A percentile compares a stretch with the other conserved stretches of the same genome.
These are phyloP conservation scores for Moricandia moricandioides DNA, from an alignment of 345 rosid species.

Conservation along the genomic window DNA sequence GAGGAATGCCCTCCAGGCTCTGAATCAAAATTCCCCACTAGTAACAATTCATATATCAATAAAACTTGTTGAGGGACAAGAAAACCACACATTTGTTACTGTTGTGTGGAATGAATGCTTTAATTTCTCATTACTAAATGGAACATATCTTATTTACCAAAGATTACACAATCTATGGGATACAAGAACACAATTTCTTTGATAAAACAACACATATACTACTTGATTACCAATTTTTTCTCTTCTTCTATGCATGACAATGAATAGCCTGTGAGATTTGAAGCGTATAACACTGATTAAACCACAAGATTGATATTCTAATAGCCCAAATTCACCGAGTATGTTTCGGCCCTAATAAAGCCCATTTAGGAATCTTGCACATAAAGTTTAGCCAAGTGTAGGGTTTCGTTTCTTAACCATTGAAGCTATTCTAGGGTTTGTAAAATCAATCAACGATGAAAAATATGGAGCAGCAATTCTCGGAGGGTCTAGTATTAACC, in stretches of 20 bases:
- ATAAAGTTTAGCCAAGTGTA: too few relatives aligned
- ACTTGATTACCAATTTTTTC: not conserved
- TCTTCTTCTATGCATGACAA: too few relatives aligned
- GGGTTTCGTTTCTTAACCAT: not conserved
- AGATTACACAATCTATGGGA: not conserved
- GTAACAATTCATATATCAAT: not conserved
- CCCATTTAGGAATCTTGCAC: not conserved
- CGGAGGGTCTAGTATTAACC: not conserved
- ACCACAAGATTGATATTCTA: too few relatives aligned
- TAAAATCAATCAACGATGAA: not conserved
- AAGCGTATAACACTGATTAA: too few relatives aligned
- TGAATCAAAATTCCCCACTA: slow-evolving; percentile 23
- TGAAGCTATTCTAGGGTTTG: not conserved
- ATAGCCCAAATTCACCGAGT: too few relatives aligned
- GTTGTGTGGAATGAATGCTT: not conserved
- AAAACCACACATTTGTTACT: not conserved
- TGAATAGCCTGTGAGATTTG: too few relatives aligned
- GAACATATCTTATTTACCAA: not conserved
- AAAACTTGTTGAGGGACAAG: not conserved
- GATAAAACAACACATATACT: not conserved
- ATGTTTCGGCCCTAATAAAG: too few relatives aligned
- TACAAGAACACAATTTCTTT: not conserved
- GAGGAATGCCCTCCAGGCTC: slow-evolving; percentile 75
- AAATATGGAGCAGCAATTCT: not conserved
- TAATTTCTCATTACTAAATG: not conserved